Percentiles rank a stretch among this genome's conserved stretches.
Conservation (phyloP, 495 filamentous ascomycete species). For the Cercophora scortea region DNA sequence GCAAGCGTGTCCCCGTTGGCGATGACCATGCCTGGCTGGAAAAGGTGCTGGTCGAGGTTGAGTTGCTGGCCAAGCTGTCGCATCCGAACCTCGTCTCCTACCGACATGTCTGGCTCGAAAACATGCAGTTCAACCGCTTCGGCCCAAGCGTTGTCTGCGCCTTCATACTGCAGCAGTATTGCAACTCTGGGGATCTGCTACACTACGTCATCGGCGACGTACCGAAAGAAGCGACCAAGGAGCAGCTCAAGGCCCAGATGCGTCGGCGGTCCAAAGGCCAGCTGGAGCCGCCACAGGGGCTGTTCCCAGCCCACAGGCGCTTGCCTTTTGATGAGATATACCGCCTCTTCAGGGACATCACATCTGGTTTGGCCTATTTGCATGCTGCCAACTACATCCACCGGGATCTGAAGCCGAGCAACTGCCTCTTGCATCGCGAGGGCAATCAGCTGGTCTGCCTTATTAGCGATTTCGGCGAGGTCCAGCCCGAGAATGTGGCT, state of each 20-base stretch:
- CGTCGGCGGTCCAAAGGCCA: slow-evolving; percentile 65
- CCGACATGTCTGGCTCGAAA: slow-evolving; percentile 93
- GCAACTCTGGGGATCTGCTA: slow-evolving; percentile 88
- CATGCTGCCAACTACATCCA: slow-evolving; percentile 95
- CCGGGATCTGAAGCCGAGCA: slow-evolving; percentile 90
- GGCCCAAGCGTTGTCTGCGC: slow-evolving; percentile 89
- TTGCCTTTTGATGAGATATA: slow-evolving; percentile 89
- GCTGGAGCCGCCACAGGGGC: slow-evolving; percentile 32
- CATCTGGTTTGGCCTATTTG: slow-evolving; percentile 81
- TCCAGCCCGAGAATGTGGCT: slow-evolving; percentile 69
- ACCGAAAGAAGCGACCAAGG: slow-evolving; percentile 52
- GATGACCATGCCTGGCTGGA: slow-evolving; percentile 94
- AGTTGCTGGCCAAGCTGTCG: slow-evolving; percentile 80
- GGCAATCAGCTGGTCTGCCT: slow-evolving; percentile 64
- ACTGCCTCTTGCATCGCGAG: slow-evolving; percentile 80
- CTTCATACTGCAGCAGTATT: slow-evolving; percentile 96
- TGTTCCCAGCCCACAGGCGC: slow-evolving; percentile 44
- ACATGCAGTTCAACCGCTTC: slow-evolving; percentile 73
- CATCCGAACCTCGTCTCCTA: slow-evolving; percentile 97
- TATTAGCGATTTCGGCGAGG: slow-evolving; percentile 96
- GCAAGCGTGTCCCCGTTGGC: slow-evolving; percentile 92
- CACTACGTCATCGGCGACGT: slow-evolving; percentile 72
- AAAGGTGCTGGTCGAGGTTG: slow-evolving; percentile 87
- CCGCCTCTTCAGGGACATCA: slow-evolving; percentile 93
- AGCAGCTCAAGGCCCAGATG: slow-evolving; percentile 80